phyloP scores from a whole-genome alignment of 2,329 filamentous ascomycete species.

The Lojkania enalia region DNA sequence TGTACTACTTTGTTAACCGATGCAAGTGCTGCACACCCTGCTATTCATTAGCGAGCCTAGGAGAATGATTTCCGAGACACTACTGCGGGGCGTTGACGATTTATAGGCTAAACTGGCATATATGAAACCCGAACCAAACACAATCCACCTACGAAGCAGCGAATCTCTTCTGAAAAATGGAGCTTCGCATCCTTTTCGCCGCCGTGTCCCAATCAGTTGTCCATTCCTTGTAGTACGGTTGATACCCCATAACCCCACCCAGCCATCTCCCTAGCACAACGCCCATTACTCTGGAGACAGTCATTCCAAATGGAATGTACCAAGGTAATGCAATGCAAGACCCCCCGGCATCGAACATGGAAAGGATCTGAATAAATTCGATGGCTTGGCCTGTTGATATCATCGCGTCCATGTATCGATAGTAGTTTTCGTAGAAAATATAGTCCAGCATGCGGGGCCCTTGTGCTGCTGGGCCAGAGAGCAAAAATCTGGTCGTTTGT shows the following conservation, averaged over 20 bases:
- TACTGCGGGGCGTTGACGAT: too few species aligned
- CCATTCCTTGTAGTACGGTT: slow-evolving; percentile 44
- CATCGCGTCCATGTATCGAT: slow-evolving; percentile 31
- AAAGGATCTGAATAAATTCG: slow-evolving; percentile 28
- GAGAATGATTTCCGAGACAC: too few species aligned
- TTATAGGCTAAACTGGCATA: too few species aligned
- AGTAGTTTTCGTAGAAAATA: slow-evolving; percentile 43
- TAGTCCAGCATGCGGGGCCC: slow-evolving; percentile 30
- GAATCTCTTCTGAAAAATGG: background rate
- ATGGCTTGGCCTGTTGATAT: slow-evolving; percentile 23
- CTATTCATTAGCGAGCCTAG: too few species aligned
- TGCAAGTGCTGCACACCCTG: too few species aligned
- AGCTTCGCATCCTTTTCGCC: slow-evolving; percentile 34
- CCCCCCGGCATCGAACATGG: slow-evolving; percentile 49
- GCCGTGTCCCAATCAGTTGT: slow-evolving; percentile 46
- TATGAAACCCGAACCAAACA: too few species aligned
- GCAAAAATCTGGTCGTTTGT: slow-evolving; percentile 6
- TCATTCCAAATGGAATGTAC: slow-evolving; percentile 44
- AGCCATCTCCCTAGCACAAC: slow-evolving; percentile 46
- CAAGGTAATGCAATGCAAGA: slow-evolving; percentile 42
- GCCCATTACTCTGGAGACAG: slow-evolving; percentile 29
- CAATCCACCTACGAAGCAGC: background rate
- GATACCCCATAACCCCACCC: slow-evolving; percentile 45
- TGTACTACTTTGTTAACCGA: too few species aligned
- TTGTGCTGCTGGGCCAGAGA: slow-evolving; percentile 25